Conservation (phyloP, 768 basidiomycete species). For the Lentinula guzmanii region DNA sequence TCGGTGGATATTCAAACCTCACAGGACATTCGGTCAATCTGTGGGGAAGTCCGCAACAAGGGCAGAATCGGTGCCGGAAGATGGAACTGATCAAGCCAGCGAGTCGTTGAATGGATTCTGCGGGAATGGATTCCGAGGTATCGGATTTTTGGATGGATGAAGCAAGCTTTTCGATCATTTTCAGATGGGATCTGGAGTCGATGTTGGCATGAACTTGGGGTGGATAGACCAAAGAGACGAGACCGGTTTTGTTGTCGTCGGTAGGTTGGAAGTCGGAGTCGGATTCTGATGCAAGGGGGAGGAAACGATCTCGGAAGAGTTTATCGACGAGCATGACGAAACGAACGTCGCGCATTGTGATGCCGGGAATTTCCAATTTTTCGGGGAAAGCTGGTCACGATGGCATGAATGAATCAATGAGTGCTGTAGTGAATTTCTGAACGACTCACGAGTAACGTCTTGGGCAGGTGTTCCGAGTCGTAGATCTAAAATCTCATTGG, state of each 20-base stretch:
- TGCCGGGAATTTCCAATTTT: background rate
- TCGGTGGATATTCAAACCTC: background rate
- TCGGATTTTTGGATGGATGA: background rate
- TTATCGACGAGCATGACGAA: background rate
- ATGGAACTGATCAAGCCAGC: background rate
- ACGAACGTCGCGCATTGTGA: slow-evolving; percentile 1
- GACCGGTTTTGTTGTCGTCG: background rate
- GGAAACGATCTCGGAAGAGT: background rate
- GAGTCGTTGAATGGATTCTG: background rate
- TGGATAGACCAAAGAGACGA: background rate
- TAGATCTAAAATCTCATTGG: background rate
- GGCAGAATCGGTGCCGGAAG: background rate
- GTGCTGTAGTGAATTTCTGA: too few relatives aligned
- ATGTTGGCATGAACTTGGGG: background rate
- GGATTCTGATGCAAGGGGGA: background rate
- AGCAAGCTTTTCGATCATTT: background rate
- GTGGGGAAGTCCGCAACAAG: background rate
- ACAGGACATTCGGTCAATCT: background rate
- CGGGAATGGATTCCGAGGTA: background rate
- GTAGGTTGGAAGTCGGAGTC: too few relatives aligned
- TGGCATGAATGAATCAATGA: background rate
- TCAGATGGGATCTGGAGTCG: background rate
- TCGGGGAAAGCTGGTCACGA: background rate
- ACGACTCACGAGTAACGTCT: background rate
- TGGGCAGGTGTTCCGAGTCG: background rate